Conservation (phyloP, 169 alveolate genomes). For the Eimeria acervulina region DNA sequence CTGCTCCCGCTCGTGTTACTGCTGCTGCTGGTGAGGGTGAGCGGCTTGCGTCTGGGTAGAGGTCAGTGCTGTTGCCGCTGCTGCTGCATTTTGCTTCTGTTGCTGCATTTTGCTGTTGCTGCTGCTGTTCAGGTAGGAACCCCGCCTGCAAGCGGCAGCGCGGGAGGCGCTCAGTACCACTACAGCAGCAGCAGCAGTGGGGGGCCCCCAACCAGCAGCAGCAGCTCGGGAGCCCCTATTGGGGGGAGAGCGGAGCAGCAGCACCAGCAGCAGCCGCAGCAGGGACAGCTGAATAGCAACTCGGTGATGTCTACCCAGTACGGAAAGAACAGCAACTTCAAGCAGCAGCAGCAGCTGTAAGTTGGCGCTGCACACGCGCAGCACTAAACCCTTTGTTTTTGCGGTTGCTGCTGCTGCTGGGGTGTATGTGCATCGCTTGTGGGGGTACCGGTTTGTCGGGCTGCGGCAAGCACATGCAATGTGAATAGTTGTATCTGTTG, state of each 20-base stretch:
- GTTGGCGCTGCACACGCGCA: background rate
- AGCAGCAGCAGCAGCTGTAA: slow-evolving; percentile 73
- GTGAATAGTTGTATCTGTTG: too few relatives aligned
- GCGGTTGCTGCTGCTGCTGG: background rate
- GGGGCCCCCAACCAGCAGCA: slow-evolving; percentile 62
- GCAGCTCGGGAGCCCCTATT: slow-evolving; percentile 52
- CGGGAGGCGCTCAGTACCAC: slow-evolving; percentile 48
- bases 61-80: background rate
- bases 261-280: slow-evolving; percentile 66
- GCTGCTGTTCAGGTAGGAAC: slow-evolving; percentile 43
- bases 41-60: background rate
- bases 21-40: too few relatives aligned
- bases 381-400: background rate
- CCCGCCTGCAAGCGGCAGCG: slow-evolving; percentile 35
- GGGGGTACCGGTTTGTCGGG: too few relatives aligned
- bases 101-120: background rate
- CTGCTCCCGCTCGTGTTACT: background rate
- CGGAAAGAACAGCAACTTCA: slow-evolving; percentile 25
- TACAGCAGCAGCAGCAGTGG: slow-evolving; percentile 64
- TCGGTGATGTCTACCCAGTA: slow-evolving; percentile 17
- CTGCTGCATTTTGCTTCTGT: background rate
- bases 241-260: slow-evolving; percentile 68
- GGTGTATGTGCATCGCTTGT: background rate
- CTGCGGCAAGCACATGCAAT: too few relatives aligned
- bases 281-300: slow-evolving; percentile 42